Percentiles rank a stretch among this genome's conserved stretches.
Conservation (phyloP, 768 basidiomycete genomes). For the Suillus discolor region DNA sequence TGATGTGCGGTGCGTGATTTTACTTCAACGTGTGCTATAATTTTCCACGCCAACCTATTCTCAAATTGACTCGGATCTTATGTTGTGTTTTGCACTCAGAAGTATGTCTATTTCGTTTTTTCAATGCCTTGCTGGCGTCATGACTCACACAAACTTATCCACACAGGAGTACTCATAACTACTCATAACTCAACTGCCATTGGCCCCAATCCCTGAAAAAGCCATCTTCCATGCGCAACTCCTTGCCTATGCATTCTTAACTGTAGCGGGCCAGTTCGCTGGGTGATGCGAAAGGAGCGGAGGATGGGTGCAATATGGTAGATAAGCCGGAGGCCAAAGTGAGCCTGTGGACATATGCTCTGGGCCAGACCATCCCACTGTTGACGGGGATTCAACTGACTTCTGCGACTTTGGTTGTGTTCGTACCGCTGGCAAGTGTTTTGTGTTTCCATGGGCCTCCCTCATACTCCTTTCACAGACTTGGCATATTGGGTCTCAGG, state of each 20-base stretch:
- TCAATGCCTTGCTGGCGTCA: background rate
- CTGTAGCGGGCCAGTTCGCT: conserved; percentile 60
- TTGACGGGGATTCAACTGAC: conserved; percentile 59
- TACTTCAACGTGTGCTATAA: background rate
- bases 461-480: conserved; percentile 48
- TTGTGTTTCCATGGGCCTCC: background rate
- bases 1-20: conserved; percentile 59
- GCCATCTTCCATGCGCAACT: conserved; percentile 58
- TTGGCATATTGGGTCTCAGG: conserved; percentile 79
- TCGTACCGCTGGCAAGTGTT: conserved; percentile 81
- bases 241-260: conserved; percentile 59
- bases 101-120: background rate
- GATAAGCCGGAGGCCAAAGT: conserved; percentile 26
- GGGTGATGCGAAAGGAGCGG: conserved; percentile 28
- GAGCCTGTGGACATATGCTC: conserved; percentile 62
- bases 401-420: conserved; percentile 74
- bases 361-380: conserved; percentile 60
- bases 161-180: conserved; percentile 61
- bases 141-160: background rate
- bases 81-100: background rate
- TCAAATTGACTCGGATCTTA: background rate
- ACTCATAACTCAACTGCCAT: conserved; percentile 60
- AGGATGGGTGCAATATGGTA: background rate
- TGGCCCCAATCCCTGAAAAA: conserved; percentile 31
- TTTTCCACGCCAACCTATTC: background rate